A percentile compares a stretch with the other conserved stretches of the same genome.
These are phyloP conservation scores for Trichomonascaceae sp. DNA, from an alignment of 1,139 yeast species.

Conservation along the genomic window DNA sequence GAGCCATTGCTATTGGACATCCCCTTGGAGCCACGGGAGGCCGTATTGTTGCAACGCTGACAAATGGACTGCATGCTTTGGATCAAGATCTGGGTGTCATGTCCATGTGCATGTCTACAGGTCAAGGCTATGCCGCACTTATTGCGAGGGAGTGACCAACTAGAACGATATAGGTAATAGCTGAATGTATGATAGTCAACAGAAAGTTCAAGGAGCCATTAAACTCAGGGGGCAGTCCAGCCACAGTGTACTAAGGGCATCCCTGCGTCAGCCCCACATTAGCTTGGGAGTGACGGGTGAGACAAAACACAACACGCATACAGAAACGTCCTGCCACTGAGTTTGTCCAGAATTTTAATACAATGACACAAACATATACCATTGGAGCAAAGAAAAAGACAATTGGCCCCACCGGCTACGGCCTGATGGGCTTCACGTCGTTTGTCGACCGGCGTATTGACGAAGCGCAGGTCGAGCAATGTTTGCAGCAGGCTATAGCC, in stretches of 20 bases:
- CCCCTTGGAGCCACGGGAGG: constrained; percentile 34
- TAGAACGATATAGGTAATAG: too few species aligned
- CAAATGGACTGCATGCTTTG: constrained; percentile 25
- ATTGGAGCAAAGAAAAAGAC: neutral
- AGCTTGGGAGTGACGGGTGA: too few species aligned
- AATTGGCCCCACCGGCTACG: constrained; percentile 34
- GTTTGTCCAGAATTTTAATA: too few species aligned
- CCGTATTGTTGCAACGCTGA: constrained; percentile 26
- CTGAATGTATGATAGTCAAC: too few species aligned
- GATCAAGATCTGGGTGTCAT: constrained; percentile 28
- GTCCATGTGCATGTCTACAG: constrained; percentile 35
- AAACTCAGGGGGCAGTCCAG: too few species aligned
- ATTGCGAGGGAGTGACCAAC: constrained; percentile 26
- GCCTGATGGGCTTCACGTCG: constrained; percentile 56
- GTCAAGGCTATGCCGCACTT: constrained; percentile 33
- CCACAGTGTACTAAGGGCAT: too few species aligned
- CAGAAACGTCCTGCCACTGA: too few species aligned
- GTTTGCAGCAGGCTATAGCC: constrained; percentile 35
- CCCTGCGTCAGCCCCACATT: too few species aligned
- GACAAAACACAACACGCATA: too few species aligned
- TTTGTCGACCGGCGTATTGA: constrained; percentile 32
- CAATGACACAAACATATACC: too few species aligned
- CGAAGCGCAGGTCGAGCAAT: constrained; percentile 33
- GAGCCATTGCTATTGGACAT: constrained; percentile 34
- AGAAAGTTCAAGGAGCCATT: too few species aligned